These are phyloP conservation scores for Pseudonitzschia multiseries DNA, from an alignment of 108 stramenopile genomes.

Conservation along the genomic window DNA sequence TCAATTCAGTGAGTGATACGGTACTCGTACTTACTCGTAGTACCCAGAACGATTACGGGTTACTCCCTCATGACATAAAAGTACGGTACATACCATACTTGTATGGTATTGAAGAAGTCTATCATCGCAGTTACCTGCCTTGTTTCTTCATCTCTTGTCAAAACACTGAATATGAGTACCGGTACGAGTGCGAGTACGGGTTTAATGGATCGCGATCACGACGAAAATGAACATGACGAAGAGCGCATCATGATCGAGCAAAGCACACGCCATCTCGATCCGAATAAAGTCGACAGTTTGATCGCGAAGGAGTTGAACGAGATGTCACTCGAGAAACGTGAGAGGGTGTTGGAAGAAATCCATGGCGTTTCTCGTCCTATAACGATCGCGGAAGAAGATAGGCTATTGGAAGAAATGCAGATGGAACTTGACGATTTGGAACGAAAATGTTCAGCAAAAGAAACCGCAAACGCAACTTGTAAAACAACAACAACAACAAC, in stretches of 20 bases:
- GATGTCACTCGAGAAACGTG: slow-evolving; percentile 8
- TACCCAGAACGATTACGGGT: too few species aligned
- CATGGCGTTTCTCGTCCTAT: not conserved
- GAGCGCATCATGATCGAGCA: not conserved
- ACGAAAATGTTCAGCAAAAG: not conserved
- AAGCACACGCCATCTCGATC: not conserved
- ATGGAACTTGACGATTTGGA: not conserved
- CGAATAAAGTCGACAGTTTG: not conserved
- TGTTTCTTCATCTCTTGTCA: too few species aligned
- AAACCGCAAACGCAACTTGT: not conserved
- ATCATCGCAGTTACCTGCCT: too few species aligned
- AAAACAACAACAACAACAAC: not conserved
- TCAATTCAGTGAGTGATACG: too few species aligned
- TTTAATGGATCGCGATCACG: too few species aligned
- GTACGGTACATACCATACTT: too few species aligned
- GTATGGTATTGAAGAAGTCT: too few species aligned
- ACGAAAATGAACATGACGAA: not conserved
- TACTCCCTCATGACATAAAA: too few species aligned
- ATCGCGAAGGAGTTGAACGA: slow-evolving; percentile 15
- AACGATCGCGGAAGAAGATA: not conserved
- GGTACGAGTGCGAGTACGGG: too few species aligned
- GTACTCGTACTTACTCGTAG: too few species aligned
- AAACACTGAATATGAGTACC: too few species aligned
- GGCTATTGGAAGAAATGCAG: not conserved
- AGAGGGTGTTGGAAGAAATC: slow-evolving; percentile 5